phyloP scores from a whole-genome alignment of 2,329 filamentous ascomycete species.

The Ascomycota sp. region DNA sequence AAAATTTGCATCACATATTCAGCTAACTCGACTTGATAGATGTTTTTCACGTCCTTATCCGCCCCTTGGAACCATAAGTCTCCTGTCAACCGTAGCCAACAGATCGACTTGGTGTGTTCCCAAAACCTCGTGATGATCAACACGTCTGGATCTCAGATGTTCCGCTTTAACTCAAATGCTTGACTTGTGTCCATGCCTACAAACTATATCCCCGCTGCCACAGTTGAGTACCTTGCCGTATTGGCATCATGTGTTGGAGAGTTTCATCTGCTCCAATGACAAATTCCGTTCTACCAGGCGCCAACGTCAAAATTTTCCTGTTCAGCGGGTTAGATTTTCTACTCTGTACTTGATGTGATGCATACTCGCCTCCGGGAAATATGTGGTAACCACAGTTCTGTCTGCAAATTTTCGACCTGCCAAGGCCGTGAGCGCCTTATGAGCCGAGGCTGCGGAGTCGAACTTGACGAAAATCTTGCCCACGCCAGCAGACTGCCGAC shows the following conservation, averaged over 20 bases:
- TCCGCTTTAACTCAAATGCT: too few relatives aligned
- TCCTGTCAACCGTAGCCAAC: not conserved
- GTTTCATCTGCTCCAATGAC: not conserved
- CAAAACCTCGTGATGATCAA: too few relatives aligned
- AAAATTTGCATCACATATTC: not conserved
- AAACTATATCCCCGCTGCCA: too few relatives aligned
- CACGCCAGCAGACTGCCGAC: constrained; percentile 68
- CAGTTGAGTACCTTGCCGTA: not conserved
- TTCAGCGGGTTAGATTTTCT: constrained; percentile 10
- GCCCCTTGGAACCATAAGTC: not conserved
- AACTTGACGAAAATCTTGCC: constrained; percentile 98
- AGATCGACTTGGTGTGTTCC: not conserved
- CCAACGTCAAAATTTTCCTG: constrained; percentile 87
- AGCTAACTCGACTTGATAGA: not conserved
- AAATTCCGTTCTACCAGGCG: constrained; percentile 44
- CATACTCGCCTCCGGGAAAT: constrained; percentile 65
- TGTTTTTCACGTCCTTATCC: not conserved
- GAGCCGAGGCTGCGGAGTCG: constrained; percentile 54
- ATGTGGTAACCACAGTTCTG: constrained; percentile 87
- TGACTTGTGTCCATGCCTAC: too few relatives aligned
- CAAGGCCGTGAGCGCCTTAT: constrained; percentile 70
- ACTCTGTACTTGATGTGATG: not conserved
- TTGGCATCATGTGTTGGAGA: not conserved
- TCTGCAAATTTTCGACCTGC: constrained; percentile 93
- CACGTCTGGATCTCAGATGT: too few relatives aligned